Percentiles rank a stretch among this genome's conserved stretches.
phyloP scores from a whole-genome alignment of 2,329 filamentous ascomycete genomes.

The Anthostomella pinea region DNA sequence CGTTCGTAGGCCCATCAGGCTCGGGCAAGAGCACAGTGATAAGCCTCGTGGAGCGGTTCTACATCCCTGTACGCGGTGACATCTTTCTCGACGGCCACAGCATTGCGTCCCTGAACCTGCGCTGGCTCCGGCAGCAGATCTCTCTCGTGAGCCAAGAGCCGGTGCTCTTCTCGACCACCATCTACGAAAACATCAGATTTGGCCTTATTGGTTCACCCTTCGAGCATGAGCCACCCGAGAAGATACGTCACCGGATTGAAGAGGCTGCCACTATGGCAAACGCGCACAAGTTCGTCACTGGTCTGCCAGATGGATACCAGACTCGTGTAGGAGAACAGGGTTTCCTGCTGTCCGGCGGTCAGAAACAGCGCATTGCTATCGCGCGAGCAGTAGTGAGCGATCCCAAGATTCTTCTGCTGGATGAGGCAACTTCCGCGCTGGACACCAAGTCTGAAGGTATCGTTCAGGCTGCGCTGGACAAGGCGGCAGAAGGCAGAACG shows the following conservation, averaged over 20 bases:
- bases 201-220: slow-evolving; percentile 51
- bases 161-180: slow-evolving; percentile 61
- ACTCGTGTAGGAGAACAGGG: slow-evolving; percentile 64
- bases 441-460: slow-evolving; percentile 51
- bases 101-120: slow-evolving; percentile 55
- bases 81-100: slow-evolving; percentile 43
- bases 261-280: slow-evolving; percentile 62
- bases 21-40: slow-evolving; percentile 71
- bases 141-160: slow-evolving; percentile 64
- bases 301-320: slow-evolving; percentile 57
- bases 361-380: too few species aligned
- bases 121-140: slow-evolving; percentile 58
- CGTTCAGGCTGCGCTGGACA: slow-evolving; percentile 63
- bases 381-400: slow-evolving; percentile 62
- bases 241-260: slow-evolving; percentile 54
- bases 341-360: slow-evolving; percentile 62
- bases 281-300: slow-evolving; percentile 63
- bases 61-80: slow-evolving; percentile 32
- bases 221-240: slow-evolving; percentile 46
- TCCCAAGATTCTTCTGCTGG: slow-evolving; percentile 62
- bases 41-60: slow-evolving; percentile 66
- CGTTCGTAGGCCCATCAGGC: slow-evolving; percentile 68
- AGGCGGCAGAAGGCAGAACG: slow-evolving; percentile 53
- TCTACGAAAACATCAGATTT: slow-evolving; percentile 57
- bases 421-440: slow-evolving; percentile 67